A percentile compares a stretch with the other conserved stretches of the same genome.
These are phyloP conservation scores for Canariomyces notabilis DNA, from an alignment of 2,329 filamentous ascomycete genomes.

Conservation along the genomic window DNA sequence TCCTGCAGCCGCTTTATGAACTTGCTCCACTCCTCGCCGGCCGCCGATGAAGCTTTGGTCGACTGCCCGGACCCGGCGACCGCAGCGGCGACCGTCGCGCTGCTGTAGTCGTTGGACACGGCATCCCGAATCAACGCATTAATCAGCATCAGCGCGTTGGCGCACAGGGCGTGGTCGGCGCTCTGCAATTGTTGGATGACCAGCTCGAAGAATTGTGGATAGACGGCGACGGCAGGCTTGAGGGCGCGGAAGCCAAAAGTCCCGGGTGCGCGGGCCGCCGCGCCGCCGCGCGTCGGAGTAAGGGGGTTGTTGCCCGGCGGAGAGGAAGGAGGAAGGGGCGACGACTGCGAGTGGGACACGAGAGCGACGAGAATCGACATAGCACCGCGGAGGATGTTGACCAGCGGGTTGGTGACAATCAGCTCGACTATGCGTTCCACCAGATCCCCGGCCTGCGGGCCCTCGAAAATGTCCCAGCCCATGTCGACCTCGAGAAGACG, in stretches of 20 bases:
- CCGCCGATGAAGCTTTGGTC: slow-evolving; percentile 32
- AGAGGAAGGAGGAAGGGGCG: slow-evolving; percentile 25
- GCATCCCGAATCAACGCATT: slow-evolving; percentile 93
- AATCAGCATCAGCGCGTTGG: slow-evolving; percentile 90
- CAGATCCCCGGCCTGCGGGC: slow-evolving; percentile 57
- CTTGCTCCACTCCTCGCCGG: slow-evolving; percentile 78
- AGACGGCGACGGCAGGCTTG: slow-evolving; percentile 83
- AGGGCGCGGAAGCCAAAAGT: slow-evolving; percentile 84
- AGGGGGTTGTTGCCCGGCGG: neutral
- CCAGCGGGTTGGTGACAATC: slow-evolving; percentile 88
- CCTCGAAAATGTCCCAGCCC: slow-evolving; percentile 86
- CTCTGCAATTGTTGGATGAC: slow-evolving; percentile 88
- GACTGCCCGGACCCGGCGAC: slow-evolving; percentile 21
- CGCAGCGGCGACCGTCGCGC: neutral
- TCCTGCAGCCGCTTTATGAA: slow-evolving; percentile 94
- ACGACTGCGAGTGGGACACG: slow-evolving; percentile 74
- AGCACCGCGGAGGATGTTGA: slow-evolving; percentile 93
- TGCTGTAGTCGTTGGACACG: slow-evolving; percentile 63
- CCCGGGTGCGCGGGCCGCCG: slow-evolving; percentile 42
- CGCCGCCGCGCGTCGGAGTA: neutral
- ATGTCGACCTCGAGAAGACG: slow-evolving; percentile 92
- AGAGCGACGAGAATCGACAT: slow-evolving; percentile 95
- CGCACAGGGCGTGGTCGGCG: slow-evolving; percentile 91
- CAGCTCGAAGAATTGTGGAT: slow-evolving; percentile 91
- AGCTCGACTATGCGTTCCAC: slow-evolving; percentile 79